These are phyloP conservation scores for Fraxinus xanthoxyloides DNA, from an alignment of 305 asterid genomes.

Conservation along the genomic window DNA sequence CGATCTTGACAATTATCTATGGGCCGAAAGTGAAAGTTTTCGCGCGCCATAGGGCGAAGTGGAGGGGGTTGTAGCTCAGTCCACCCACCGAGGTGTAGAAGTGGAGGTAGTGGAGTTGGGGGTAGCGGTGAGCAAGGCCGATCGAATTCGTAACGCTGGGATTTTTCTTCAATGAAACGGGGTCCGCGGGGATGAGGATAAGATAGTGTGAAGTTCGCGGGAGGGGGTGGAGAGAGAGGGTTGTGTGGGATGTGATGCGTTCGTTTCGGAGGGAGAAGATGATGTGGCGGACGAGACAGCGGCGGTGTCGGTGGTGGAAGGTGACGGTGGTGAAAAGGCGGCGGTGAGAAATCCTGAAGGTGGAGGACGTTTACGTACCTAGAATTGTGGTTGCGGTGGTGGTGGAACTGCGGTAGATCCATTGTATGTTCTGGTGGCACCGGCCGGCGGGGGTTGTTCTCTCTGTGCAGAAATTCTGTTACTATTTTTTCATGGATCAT, in stretches of 20 bases:
- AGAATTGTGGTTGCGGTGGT: constrained; percentile 25
- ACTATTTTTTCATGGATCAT: background rate
- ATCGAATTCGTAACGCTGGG: constrained; percentile 30
- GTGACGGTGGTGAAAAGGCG: constrained; percentile 23
- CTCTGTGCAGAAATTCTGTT: background rate
- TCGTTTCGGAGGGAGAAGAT: constrained; percentile 20
- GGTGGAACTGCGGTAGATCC: constrained; percentile 44
- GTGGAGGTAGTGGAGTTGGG: constrained; percentile 7
- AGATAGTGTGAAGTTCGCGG: constrained; percentile 16
- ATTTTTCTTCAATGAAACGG: constrained; percentile 15
- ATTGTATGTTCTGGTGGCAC: constrained; percentile 1
- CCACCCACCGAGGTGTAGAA: background rate
- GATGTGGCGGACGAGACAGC: constrained; percentile 13
- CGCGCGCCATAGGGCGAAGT: background rate
- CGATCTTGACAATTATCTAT: constrained; percentile 25
- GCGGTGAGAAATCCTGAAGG: constrained; percentile 30
- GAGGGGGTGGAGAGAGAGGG: constrained; percentile 15
- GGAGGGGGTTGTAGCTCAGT: constrained; percentile 1
- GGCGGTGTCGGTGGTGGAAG: constrained; percentile 32
- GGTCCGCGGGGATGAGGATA: constrained; percentile 24
- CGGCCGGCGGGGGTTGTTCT: background rate
- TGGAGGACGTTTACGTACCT: constrained; percentile 35
- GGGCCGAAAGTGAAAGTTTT: constrained; percentile 21
- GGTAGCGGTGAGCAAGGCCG: constrained; percentile 9
- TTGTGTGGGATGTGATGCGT: constrained; percentile 14